phyloP scores from a whole-genome alignment of 2,329 filamentous ascomycete species.

The Pyrenophora seminiperda region DNA sequence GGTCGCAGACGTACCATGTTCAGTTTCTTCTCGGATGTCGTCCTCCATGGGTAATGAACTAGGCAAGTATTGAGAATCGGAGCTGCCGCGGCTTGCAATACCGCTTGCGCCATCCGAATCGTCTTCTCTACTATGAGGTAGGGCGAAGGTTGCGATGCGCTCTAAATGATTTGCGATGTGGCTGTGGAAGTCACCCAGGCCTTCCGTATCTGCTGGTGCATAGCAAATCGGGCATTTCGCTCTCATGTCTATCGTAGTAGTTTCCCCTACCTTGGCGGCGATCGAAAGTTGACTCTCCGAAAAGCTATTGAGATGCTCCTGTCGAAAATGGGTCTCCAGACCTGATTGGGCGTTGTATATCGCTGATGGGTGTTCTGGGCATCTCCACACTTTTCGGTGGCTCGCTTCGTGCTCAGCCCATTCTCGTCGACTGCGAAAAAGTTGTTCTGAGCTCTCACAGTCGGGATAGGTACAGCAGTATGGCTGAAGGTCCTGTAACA shows the following conservation, averaged over 20 bases:
- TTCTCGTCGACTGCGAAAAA: constrained; percentile 46
- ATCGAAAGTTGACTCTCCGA: constrained; percentile 35
- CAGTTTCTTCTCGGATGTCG: not conserved
- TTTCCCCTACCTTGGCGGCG: constrained; percentile 43
- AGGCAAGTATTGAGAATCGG: constrained; percentile 25
- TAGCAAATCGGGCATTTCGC: constrained; percentile 42
- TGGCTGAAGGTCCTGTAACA: constrained; percentile 47
- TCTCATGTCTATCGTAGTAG: constrained; percentile 39
- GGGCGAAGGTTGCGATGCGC: constrained; percentile 42
- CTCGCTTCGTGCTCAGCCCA: constrained; percentile 47
- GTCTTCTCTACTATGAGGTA: constrained; percentile 37
- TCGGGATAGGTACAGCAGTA: constrained; percentile 45
- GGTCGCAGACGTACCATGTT: not conserved
- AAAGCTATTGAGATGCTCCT: constrained; percentile 37
- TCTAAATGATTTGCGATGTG: constrained; percentile 48
- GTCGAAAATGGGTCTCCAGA: constrained; percentile 39
- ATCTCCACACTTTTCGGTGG: constrained; percentile 46
- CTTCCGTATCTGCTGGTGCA: constrained; percentile 28
- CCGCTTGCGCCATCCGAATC: constrained; percentile 40
- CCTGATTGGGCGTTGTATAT: constrained; percentile 32
- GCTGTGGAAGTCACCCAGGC: constrained; percentile 35
- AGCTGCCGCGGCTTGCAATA: constrained; percentile 36
- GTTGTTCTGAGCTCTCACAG: constrained; percentile 34
- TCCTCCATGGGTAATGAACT: constrained; percentile 22
- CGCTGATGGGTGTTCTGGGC: constrained; percentile 40